A percentile compares a stretch with the other conserved stretches of the same genome.
phyloP scores from a whole-genome alignment of 345 rosid species.

The Bretschneidera sinensis region DNA sequence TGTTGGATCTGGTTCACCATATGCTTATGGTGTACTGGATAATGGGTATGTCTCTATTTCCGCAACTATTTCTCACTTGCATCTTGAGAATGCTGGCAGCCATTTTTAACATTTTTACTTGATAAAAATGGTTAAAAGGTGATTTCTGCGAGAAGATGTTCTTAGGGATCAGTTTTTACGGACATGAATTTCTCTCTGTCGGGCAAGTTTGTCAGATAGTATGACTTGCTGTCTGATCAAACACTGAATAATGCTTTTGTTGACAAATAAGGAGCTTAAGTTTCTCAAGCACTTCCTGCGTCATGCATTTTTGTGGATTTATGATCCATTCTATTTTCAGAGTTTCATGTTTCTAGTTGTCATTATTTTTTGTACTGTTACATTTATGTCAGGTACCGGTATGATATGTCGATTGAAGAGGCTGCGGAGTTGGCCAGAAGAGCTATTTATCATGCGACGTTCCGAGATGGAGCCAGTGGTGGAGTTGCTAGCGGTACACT shows the following conservation, averaged over 20 bases:
- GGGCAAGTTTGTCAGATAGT: not conserved
- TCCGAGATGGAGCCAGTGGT: conserved; percentile 99
- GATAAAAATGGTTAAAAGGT: too few relatives aligned
- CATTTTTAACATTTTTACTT: not conserved
- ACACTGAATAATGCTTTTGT: not conserved
- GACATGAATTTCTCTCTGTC: too few relatives aligned
- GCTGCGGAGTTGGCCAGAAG: conserved; percentile 96
- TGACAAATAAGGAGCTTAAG: too few relatives aligned
- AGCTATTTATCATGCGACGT: conserved; percentile 96
- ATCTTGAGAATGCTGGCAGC: not conserved
- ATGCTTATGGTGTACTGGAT: conserved; percentile 96
- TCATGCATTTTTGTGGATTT: not conserved
- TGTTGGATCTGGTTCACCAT: conserved; percentile 99
- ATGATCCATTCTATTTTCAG: not conserved
- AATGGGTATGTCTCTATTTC: conserved; percentile 54
- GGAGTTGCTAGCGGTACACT: conserved; percentile 94
- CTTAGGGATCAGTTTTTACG: too few relatives aligned
- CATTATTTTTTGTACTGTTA: not conserved
- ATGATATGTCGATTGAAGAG: conserved; percentile 83
- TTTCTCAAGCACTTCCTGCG: not conserved
- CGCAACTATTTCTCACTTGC: not conserved
- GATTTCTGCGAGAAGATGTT: too few relatives aligned
- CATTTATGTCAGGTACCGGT: conserved; percentile 54
- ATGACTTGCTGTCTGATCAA: not conserved
- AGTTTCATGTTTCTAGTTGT: not conserved